Percentiles rank a stretch among this genome's conserved stretches.
Conservation (phyloP, 2,329 filamentous ascomycete species). For the Cercospora nicotianae region DNA sequence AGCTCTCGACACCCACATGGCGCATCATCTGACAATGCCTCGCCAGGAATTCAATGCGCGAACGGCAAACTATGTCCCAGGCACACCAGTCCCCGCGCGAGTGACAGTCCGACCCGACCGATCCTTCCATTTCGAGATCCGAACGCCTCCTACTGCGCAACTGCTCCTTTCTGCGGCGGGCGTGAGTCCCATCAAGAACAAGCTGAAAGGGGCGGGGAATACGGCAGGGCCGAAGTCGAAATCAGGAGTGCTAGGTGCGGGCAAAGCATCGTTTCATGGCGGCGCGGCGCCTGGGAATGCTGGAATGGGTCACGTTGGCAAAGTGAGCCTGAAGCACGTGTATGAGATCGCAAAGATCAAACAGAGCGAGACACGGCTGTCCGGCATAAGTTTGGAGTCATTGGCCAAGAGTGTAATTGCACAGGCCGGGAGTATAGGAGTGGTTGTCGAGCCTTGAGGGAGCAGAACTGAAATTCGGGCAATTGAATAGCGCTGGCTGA, state of each 20-base stretch:
- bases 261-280: conserved; percentile 38
- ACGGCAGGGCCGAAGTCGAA: conserved; percentile 48
- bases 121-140: conserved; percentile 87
- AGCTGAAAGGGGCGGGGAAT: conserved; percentile 68
- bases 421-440: conserved; percentile 53
- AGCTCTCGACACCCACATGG: background rate
- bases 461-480: background rate
- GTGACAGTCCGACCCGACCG: conserved; percentile 91
- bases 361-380: conserved; percentile 52
- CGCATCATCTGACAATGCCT: conserved; percentile 11
- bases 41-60: conserved; percentile 30
- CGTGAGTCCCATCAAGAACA: conserved; percentile 72
- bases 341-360: conserved; percentile 99
- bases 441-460: conserved; percentile 50
- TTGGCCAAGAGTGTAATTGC: conserved; percentile 70
- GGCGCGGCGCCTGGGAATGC: conserved; percentile 53
- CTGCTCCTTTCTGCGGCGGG: conserved; percentile 82
- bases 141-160: conserved; percentile 88
- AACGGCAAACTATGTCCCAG: conserved; percentile 77
- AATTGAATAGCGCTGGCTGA: conserved; percentile 1
- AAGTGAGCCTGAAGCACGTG: conserved; percentile 87
- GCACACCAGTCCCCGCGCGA: conserved; percentile 85
- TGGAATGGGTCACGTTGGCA: conserved; percentile 76
- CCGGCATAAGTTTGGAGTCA: conserved; percentile 79
- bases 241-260: conserved; percentile 38